Conservation (phyloP, 805 yeast genomes). For the Maudiozyma saulgeensis region DNA sequence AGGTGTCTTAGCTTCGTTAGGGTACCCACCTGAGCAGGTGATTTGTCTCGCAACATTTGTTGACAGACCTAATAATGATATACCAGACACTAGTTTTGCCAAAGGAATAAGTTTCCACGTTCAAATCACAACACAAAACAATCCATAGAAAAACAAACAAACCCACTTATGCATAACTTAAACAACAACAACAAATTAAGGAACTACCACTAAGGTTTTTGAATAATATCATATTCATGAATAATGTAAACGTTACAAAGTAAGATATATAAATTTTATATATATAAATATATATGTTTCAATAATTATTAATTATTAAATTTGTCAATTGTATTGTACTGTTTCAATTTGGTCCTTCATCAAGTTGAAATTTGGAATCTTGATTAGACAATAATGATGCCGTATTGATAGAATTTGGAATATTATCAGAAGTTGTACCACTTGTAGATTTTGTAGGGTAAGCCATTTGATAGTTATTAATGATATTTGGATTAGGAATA, state of each 20-base stretch:
- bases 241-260: neutral
- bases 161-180: neutral
- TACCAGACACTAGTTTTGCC: constrained; percentile 10
- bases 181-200: no score
- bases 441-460: neutral
- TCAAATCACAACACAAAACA: constrained; percentile 12
- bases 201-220: neutral
- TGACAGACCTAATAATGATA: constrained; percentile 17
- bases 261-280: neutral
- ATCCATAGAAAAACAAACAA: neutral
- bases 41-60: constrained; percentile 22
- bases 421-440: neutral
- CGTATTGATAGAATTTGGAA: neutral
- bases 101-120: constrained; percentile 28
- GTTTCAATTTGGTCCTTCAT: neutral
- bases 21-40: constrained; percentile 19
- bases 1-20: constrained; percentile 26
- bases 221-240: neutral
- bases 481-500: neutral
- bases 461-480: neutral
- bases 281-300: constrained; percentile 1
- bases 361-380: neutral
- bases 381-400: neutral
- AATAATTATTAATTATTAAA: constrained; percentile 2
- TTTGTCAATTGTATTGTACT: neutral